Conservation (phyloP, 257 asterid species). For the Solanum etuberosum region DNA sequence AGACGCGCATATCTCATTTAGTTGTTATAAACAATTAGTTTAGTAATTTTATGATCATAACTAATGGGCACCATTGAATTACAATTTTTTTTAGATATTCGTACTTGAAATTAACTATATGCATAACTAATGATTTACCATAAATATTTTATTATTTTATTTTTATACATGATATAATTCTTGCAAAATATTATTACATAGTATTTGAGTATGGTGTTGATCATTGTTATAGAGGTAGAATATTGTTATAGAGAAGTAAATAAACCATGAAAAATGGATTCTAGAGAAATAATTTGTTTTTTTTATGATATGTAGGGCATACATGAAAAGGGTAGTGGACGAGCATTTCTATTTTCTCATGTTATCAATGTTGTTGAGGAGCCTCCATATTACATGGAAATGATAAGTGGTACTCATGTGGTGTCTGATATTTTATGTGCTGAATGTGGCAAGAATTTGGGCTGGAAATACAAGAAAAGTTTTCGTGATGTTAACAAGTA, state of each 20-base stretch:
- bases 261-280: neutral
- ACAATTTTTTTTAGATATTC: neutral
- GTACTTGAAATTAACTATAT: too few species aligned
- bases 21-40: neutral
- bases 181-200: neutral
- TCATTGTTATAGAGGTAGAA: neutral
- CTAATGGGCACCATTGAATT: neutral
- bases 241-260: neutral
- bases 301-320: neutral
- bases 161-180: neutral
- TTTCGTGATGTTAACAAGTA: neutral
- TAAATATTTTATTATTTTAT: too few species aligned
- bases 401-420: constrained; percentile 18
- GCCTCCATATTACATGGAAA: constrained; percentile 4
- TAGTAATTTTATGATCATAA: neutral
- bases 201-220: neutral
- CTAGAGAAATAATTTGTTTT: neutral
- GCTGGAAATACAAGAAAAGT: constrained; percentile 26
- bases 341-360: constrained; percentile 27
- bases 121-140: too few species aligned
- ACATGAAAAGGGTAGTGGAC: neutral
- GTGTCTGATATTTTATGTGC: constrained; percentile 25
- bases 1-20: neutral
- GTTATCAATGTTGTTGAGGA: constrained; percentile 25
- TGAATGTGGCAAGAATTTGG: constrained; percentile 26